These are phyloP conservation scores for Kluyveromyces dobzhanskii DNA, from an alignment of 805 yeast species.

Conservation along the genomic window DNA sequence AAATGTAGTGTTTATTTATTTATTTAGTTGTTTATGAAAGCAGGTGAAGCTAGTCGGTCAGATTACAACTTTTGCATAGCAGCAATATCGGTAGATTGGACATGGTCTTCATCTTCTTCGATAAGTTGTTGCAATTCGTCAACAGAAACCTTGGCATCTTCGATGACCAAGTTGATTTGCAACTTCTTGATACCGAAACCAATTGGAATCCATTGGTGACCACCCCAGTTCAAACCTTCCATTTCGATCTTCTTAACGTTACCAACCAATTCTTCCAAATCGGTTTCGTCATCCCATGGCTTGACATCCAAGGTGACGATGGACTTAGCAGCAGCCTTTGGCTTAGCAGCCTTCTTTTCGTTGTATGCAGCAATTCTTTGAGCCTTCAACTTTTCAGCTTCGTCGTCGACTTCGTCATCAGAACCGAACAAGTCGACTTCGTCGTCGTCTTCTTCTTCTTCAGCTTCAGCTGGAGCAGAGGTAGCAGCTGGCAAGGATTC, in stretches of 20 bases:
- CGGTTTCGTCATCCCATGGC: constrained; percentile 99
- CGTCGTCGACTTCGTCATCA: constrained; percentile 90
- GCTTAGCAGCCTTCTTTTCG: constrained; percentile 94
- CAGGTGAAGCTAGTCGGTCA: neutral
- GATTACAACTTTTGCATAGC: constrained; percentile 95
- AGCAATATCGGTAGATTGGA: constrained; percentile 97
- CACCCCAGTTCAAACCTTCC: constrained; percentile 99
- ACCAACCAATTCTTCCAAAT: constrained; percentile 79
- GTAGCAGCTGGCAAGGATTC: constrained; percentile 70
- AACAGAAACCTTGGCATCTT: constrained; percentile 91
- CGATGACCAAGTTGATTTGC: constrained; percentile 96
- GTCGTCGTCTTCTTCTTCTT: constrained; percentile 63
- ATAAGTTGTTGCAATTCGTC: constrained; percentile 74
- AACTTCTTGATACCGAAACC: constrained; percentile 99
- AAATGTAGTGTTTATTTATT: no score
- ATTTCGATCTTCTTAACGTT: constrained; percentile 75
- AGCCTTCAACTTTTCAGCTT: constrained; percentile 94
- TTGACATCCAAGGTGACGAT: constrained; percentile 94
- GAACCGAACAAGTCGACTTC: constrained; percentile 94
- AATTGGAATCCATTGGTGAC: constrained; percentile 88
- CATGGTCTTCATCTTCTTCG: constrained; percentile 96
- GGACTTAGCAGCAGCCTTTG: constrained; percentile 98
- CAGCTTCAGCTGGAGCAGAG: constrained; percentile 47
- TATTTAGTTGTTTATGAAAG: no score
- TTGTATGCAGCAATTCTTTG: constrained; percentile 97